Base-by-base conservation (phyloP, 2,329 filamentous ascomycete species). In the Zalaria sp. region DNA sequence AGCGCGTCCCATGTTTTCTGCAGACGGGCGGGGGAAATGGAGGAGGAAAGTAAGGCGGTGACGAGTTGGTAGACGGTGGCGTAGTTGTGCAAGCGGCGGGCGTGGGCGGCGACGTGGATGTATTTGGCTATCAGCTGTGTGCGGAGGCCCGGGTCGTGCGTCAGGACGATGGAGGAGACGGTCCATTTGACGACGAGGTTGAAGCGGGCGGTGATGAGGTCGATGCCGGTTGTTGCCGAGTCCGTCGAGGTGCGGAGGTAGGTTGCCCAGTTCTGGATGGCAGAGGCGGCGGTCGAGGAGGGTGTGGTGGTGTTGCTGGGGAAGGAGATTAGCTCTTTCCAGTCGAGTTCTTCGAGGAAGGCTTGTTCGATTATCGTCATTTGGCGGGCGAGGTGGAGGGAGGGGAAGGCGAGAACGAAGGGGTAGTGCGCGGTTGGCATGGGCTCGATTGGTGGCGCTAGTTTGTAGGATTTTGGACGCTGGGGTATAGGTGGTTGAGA, bases 161-260 rank as follows among this genome's bases (percentile, higher is more conserved):
- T 91, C 38, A 91, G 69, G 5, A 91, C 73, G 49, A 83, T 75
- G 58, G 89, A 82, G 1, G 83, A 89, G 27, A 87, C 73, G 27
- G 77, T 80, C 84, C 84, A 91, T 58, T 89, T 89, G 46, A 88
- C 83, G 66, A 89, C 83, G 48, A 91, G 75, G 58, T 91, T 91
- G 67, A 91, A 91, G 38, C 84, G 79, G 5, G 84, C 82, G 57
- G 89, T 83, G 38, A 88, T 83, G 25, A 91, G 80, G 55, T 89
- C 83, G 32, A 91, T 81, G 9, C 84, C 84, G 41, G 35, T 79
- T 73, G 39, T 79, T 78, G 40, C 79, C 76, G 34, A 89, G 67
- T 55, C 29, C 25, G 43, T 9, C n/a, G 37, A 25, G n/a, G 44
- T n/a, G 27, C 41, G 46, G 26, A 45, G 43, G n/a, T 87, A 89